A percentile compares a stretch with the other conserved stretches of the same genome.
These are phyloP conservation scores for Epichloe coenophiala DNA, from an alignment of 2,329 filamentous ascomycete species.

Conservation along the genomic window DNA sequence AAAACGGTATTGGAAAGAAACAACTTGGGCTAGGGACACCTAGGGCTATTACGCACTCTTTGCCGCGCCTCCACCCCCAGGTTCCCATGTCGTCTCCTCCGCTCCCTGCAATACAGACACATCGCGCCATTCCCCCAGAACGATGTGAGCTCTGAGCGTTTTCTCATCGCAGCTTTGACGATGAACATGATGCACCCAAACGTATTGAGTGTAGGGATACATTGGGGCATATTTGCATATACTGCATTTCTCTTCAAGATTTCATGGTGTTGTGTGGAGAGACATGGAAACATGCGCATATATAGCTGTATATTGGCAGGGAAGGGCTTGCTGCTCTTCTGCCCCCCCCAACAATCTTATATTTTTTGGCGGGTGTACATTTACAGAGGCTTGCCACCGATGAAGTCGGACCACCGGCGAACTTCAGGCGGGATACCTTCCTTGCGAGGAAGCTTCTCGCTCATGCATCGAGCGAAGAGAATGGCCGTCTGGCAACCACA, in stretches of 20 bases:
- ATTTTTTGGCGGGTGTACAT: background rate
- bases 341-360: background rate
- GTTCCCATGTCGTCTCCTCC: slow-evolving; percentile 20
- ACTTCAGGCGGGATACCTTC: slow-evolving; percentile 88
- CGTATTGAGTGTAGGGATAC: no score
- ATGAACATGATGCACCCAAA: no score
- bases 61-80: no score
- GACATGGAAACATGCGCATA: no score
- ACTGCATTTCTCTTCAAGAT: background rate
- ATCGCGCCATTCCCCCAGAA: no score
- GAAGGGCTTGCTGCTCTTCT: background rate
- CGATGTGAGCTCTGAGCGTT: no score
- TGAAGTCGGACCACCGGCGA: slow-evolving; percentile 88
- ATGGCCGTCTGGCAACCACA: slow-evolving; percentile 61
- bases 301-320: background rate
- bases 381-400: slow-evolving; percentile 68
- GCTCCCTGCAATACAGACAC: background rate
- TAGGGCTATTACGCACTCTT: background rate
- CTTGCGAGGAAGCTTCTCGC: slow-evolving; percentile 77
- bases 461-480: slow-evolving; percentile 95
- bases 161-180: no score
- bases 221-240: no score
- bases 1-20: background rate
- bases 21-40: background rate
- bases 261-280: no score